Percentiles rank a stretch among this genome's conserved stretches.
These are phyloP conservation scores for Cercis canadensis DNA, from an alignment of 306 rosid genomes.

Conservation along the genomic window DNA sequence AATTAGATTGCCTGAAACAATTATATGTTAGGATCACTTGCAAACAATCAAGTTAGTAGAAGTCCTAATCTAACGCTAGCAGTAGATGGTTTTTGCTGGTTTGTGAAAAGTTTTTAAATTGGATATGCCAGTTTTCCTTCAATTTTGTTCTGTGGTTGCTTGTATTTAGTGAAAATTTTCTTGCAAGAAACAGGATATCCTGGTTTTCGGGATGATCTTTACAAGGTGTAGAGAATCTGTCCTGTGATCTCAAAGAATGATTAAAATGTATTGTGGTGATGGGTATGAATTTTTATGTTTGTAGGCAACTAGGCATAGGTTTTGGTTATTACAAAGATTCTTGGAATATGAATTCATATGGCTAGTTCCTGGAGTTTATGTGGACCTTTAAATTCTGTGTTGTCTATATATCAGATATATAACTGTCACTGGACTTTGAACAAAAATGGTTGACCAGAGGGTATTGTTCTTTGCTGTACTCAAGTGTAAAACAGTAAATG, in stretches of 20 bases:
- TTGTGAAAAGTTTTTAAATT: neutral
- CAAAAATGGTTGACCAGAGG: neutral
- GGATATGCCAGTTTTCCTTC: conserved; percentile 8
- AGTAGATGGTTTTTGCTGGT: neutral
- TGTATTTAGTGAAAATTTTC: neutral
- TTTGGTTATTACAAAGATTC: neutral
- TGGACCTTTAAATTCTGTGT: neutral
- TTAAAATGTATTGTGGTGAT: neutral
- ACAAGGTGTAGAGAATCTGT: neutral
- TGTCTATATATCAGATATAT: neutral
- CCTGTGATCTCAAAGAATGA: neutral
- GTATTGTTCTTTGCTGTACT: conserved; percentile 8
- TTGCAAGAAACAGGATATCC: too few species aligned
- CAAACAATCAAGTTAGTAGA: neutral
- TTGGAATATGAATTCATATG: conserved; percentile 2
- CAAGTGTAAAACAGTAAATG: neutral
- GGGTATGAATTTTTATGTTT: neutral
- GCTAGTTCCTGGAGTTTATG: conserved; percentile 1
- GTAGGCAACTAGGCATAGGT: neutral
- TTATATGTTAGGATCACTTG: neutral
- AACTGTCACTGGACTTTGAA: conserved; percentile 5
- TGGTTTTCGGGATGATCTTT: neutral
- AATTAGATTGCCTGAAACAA: neutral
- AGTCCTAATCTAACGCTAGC: neutral
- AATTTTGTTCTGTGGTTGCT: conserved; percentile 9